phyloP scores from a whole-genome alignment of 768 basidiomycete species.

The Lyophyllum decastes region DNA sequence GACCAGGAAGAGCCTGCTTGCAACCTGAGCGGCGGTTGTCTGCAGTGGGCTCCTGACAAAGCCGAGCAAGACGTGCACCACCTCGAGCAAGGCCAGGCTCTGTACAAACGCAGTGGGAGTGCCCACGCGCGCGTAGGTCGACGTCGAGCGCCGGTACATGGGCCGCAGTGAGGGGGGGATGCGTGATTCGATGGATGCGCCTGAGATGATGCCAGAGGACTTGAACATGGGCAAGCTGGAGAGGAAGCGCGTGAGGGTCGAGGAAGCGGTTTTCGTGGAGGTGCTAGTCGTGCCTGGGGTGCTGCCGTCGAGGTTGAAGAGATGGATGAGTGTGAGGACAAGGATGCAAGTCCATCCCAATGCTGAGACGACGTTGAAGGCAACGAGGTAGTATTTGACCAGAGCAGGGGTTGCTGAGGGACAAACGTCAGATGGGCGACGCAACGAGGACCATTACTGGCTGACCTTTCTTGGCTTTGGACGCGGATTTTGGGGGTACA shows the following conservation, averaged over 20 bases:
- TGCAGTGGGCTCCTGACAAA: conserved; percentile 76
- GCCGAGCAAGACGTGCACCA: conserved; percentile 76
- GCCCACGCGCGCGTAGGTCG: conserved; percentile 66
- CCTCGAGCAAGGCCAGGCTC: conserved; percentile 80
- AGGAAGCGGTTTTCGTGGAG: conserved; percentile 32
- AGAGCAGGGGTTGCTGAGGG: conserved; percentile 23
- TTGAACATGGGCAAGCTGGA: conserved; percentile 36
- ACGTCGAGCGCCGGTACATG: conserved; percentile 50
- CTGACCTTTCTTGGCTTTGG: conserved; percentile 8
- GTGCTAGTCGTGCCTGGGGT: conserved; percentile 26
- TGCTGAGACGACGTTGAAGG: conserved; percentile 78
- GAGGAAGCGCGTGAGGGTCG: conserved; percentile 35
- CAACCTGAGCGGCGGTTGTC: conserved; percentile 80
- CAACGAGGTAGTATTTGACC: conserved; percentile 64
- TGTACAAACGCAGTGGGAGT: conserved; percentile 71
- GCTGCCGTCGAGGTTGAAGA: conserved; percentile 45
- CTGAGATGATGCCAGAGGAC: conserved; percentile 22
- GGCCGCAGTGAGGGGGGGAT: conserved; percentile 42
- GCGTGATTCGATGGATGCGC: conserved; percentile 33
- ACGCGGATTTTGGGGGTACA: conserved; percentile 1
- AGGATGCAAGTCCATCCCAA: conserved; percentile 79
- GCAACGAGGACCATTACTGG: background rate
- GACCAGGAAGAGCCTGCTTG: conserved; percentile 77
- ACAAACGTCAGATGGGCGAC: background rate
- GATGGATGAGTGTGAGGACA: conserved; percentile 48